A percentile compares a stretch with the other conserved stretches of the same genome.
These are phyloP conservation scores for Ophiostoma angusticollis DNA, from an alignment of 2,329 filamentous ascomycete genomes.

Conservation along the genomic window DNA sequence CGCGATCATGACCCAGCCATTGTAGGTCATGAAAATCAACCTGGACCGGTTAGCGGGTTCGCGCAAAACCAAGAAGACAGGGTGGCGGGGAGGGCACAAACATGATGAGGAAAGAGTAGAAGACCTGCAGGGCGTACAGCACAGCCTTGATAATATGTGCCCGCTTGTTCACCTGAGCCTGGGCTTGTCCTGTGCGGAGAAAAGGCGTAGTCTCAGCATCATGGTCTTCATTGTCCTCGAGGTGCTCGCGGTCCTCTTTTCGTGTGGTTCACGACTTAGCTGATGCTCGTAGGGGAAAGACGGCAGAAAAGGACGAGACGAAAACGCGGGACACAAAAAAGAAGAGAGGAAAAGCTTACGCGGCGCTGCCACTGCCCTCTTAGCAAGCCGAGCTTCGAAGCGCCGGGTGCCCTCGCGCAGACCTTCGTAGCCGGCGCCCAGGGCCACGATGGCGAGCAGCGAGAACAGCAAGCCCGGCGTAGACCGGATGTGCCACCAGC, in stretches of 20 bases:
- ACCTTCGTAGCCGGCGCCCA: conserved; percentile 88
- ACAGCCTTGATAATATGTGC: conserved; percentile 67
- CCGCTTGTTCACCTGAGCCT: conserved; percentile 47
- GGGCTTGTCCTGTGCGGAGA: conserved; percentile 60
- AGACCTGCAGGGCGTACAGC: conserved; percentile 86
- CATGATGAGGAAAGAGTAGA: conserved; percentile 99
- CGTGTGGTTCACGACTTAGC: conserved; percentile 5
- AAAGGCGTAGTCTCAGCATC: conserved; percentile 49
- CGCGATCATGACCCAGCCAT: conserved; percentile 91
- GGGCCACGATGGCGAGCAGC: conserved; percentile 64
- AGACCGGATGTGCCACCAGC: conserved; percentile 72
- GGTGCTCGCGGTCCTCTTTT: conserved; percentile 3
- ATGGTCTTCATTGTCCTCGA: conserved; percentile 1
- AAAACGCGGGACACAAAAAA: not conserved
- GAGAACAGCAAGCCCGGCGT: conserved; percentile 66
- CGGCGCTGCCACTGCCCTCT: conserved; percentile 33
- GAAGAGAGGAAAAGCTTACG: conserved; percentile 29
- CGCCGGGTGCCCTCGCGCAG: conserved; percentile 63
- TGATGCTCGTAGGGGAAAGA: conserved; percentile 2
- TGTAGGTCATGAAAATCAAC: conserved; percentile 99
- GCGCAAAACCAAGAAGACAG: not conserved
- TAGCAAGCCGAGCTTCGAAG: conserved; percentile 53
- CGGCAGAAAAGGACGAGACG: not conserved
- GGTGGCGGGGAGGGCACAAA: conserved; percentile 37
- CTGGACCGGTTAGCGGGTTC: conserved; percentile 43